Conservation (phyloP, 139 green algal species). For the Asterochloris sp. region DNA sequence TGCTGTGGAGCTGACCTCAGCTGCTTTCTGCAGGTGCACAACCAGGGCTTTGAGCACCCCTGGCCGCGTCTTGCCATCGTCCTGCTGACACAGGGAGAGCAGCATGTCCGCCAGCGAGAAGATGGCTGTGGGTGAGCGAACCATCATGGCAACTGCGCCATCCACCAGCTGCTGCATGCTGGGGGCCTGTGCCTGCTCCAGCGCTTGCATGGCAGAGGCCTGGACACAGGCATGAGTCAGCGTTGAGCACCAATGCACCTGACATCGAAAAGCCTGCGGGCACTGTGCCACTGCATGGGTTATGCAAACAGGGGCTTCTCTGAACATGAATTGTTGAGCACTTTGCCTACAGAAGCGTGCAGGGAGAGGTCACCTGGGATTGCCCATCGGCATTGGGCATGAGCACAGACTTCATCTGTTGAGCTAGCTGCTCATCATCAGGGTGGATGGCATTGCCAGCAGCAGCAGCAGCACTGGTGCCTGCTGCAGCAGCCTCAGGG, state of each 20-base stretch:
- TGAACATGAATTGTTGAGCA: too few relatives aligned
- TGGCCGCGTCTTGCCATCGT: conserved; percentile 44
- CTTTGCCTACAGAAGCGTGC: too few relatives aligned
- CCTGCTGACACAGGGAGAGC: conserved; percentile 43
- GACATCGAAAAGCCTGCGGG: too few relatives aligned
- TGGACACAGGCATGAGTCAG: too few relatives aligned
- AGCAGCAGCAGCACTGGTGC: conserved; percentile 15
- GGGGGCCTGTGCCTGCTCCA: conserved; percentile 25
- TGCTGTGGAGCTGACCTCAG: background rate
- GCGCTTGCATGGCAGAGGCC: too few relatives aligned
- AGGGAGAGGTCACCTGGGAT: too few relatives aligned
- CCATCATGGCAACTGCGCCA: conserved; percentile 50
- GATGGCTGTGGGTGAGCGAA: conserved; percentile 27
- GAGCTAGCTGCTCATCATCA: conserved; percentile 11
- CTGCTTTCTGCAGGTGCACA: conserved; percentile 28
- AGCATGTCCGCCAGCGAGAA: conserved; percentile 55
- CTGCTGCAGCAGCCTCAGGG: conserved; percentile 49
- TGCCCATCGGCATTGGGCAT: background rate
- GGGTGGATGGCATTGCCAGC: background rate
- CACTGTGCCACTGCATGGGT: too few relatives aligned
- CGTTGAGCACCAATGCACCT: too few relatives aligned
- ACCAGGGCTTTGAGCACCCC: conserved; percentile 58
- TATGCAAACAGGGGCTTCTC: too few relatives aligned
- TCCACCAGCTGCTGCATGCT: conserved; percentile 43
- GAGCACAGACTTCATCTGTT: background rate